Base-by-base conservation (phyloP, 2,329 filamentous ascomycete species). In the Tolypocladium endophyticum region DNA sequence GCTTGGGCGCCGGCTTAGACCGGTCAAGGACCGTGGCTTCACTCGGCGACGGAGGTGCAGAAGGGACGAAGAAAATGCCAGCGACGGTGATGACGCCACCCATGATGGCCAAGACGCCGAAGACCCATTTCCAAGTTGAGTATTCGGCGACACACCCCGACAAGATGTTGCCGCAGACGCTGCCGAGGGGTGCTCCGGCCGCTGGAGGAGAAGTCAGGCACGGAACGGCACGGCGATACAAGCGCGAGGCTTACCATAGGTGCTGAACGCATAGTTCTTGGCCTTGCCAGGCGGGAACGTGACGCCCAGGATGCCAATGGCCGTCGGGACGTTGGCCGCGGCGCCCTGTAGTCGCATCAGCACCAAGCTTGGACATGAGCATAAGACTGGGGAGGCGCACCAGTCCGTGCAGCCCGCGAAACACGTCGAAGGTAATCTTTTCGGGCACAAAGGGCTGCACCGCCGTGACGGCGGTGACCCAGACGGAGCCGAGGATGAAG, bases 201-300 rank as follows among this genome's bases (percentile, higher is more conserved):
- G 82, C 79, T 81, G 54, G 20, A 50, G 4, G 20, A 12, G 18
- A 18, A 33, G 20, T 54, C 50, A 54, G 50, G 14, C 30, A 23
- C 30, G 50, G 28, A 4, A 50, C 12, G 50, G 18, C 7, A 35
- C 3, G 50, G 18, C 20, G 28, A 35, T 3, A n/a, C n/a, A n/a
- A n/a, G 18, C 8, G 4, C 4, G 16, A 12, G 47, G 58, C 73
- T 59, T 67, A 80, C 79, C 79, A 60, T 87, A 88, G 28, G 80
- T 78, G 43, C 82, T 83, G 64, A 90, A 89, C 1, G 86, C 86
- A 67, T 88, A 87, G 65, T 87, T 89, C 72, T 88, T 89, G 4
- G 85, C 82, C 63, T 83, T 85, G 0, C 87, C 85, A 0, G 86
- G 85, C 1, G 82, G 81, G 59, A 89, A 89, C 0, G 84, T 88